A percentile compares a stretch with the other conserved stretches of the same genome.
These are phyloP conservation scores for Coemansia reversa DNA, from an alignment of 192 early-diverging fungal species.

Conservation along the genomic window DNA sequence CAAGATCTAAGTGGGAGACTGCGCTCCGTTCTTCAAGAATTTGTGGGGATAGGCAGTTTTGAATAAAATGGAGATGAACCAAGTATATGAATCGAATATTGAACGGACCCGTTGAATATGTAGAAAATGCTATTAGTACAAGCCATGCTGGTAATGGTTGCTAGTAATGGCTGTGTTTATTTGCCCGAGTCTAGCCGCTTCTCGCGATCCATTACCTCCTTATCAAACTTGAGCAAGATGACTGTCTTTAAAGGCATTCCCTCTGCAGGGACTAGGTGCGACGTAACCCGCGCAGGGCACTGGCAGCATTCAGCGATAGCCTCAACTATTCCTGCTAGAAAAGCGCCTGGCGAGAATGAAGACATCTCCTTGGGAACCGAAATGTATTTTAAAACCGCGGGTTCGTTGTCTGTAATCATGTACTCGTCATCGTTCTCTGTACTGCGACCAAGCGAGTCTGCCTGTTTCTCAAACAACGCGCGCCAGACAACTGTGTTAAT, in stretches of 20 bases:
- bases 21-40: too few relatives aligned
- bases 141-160: too few relatives aligned
- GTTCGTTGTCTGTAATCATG: conserved; percentile 99
- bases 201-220: conserved; percentile 74
- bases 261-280: conserved; percentile 87
- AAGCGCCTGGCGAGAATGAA: conserved; percentile 90
- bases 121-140: neutral
- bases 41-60: too few relatives aligned
- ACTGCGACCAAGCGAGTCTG: conserved; percentile 93
- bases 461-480: conserved; percentile 90
- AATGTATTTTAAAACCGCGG: conserved; percentile 83
- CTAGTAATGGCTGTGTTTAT: neutral
- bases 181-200: conserved; percentile 63
- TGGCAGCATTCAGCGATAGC: conserved; percentile 87
- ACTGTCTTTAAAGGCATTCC: conserved; percentile 88
- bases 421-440: conserved; percentile 99
- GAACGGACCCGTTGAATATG: too few relatives aligned
- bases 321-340: conserved; percentile 94
- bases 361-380: conserved; percentile 93
- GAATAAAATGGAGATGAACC: too few relatives aligned
- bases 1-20: too few relatives aligned
- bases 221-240: conserved; percentile 94
- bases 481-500: conserved; percentile 96
- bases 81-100: too few relatives aligned
- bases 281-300: conserved; percentile 77